A percentile compares a stretch with the other conserved stretches of the same genome.
Conservation (phyloP, 2,329 filamentous ascomycete species). For the Ustilaginoidea virens region DNA sequence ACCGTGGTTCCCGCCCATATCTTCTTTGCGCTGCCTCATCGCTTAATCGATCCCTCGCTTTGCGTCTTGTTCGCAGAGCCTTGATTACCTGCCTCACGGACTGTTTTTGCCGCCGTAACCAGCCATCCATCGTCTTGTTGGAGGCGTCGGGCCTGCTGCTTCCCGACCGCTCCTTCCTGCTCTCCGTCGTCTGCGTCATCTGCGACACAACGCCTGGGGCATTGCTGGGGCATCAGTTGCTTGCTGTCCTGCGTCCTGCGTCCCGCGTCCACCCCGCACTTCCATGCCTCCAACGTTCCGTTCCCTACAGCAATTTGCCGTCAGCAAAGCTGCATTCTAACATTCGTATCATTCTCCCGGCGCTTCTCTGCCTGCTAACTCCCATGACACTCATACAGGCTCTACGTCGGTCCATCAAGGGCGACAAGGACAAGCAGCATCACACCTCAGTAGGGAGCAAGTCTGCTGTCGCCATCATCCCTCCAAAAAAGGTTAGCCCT, state of each 20-base stretch:
- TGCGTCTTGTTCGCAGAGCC: too few relatives aligned
- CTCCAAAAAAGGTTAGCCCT: slow-evolving; percentile 71
- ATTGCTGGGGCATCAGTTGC: too few relatives aligned
- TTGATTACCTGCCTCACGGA: too few relatives aligned
- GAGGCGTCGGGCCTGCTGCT: too few relatives aligned
- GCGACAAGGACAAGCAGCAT: slow-evolving; percentile 65
- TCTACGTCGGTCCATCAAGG: slow-evolving; percentile 78
- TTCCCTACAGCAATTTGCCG: neutral
- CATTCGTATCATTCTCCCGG: neutral
- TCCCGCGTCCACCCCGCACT: neutral
- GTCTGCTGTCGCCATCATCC: slow-evolving; percentile 73
- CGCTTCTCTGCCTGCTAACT: slow-evolving; percentile 18
- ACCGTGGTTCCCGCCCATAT: too few relatives aligned
- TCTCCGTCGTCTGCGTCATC: slow-evolving; percentile 4
- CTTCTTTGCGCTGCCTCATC: too few relatives aligned
- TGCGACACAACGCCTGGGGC: too few relatives aligned
- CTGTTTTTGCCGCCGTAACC: too few relatives aligned
- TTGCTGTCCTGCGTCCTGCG: too few relatives aligned
- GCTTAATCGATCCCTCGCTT: too few relatives aligned
- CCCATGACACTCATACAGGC: slow-evolving; percentile 40
- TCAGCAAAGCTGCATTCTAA: slow-evolving; percentile 1
- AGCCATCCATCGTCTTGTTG: too few relatives aligned
- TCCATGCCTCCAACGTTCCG: neutral
- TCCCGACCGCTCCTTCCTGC: slow-evolving; percentile 6
- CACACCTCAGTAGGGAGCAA: slow-evolving; percentile 63